These are phyloP conservation scores for Cercospora sp. DNA, from an alignment of 2,329 filamentous ascomycete genomes.

Conservation along the genomic window DNA sequence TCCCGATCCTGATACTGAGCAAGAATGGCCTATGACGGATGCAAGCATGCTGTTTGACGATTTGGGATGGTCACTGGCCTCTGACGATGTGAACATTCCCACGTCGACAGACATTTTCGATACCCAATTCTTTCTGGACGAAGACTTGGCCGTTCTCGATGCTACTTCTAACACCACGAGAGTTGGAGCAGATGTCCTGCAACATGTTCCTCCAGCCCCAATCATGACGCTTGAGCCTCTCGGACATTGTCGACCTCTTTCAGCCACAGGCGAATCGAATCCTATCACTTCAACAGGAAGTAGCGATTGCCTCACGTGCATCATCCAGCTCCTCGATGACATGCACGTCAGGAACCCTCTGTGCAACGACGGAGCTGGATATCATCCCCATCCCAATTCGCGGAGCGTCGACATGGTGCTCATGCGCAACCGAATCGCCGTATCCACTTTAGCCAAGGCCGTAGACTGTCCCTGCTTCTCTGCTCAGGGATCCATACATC, in stretches of 20 bases:
- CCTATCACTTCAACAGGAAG: neutral
- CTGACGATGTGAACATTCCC: neutral
- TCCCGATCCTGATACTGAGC: neutral
- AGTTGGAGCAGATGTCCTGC: neutral
- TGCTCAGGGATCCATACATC: neutral
- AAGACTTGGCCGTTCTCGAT: neutral
- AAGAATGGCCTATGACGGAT: neutral
- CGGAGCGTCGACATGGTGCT: constrained; percentile 15
- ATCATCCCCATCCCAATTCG: neutral
- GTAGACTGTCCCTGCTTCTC: constrained; percentile 13
- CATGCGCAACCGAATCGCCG: constrained; percentile 6
- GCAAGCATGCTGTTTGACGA: neutral
- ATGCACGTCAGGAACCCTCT: constrained; percentile 6
- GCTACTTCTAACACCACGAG: neutral
- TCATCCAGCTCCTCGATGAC: constrained; percentile 7
- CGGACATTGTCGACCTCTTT: neutral
- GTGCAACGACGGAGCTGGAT: neutral
- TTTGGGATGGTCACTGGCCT: neutral
- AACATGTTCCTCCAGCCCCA: neutral
- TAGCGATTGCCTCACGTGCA: neutral
- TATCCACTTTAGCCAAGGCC: constrained; percentile 3
- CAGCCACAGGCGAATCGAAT: neutral
- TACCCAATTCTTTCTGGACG: neutral
- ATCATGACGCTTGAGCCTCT: neutral
- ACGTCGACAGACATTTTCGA: neutral